Evolutionary conservation across 352 stramenopile genomes (phyloP).

Genomic region (Globisporangium middletonii): DNA sequence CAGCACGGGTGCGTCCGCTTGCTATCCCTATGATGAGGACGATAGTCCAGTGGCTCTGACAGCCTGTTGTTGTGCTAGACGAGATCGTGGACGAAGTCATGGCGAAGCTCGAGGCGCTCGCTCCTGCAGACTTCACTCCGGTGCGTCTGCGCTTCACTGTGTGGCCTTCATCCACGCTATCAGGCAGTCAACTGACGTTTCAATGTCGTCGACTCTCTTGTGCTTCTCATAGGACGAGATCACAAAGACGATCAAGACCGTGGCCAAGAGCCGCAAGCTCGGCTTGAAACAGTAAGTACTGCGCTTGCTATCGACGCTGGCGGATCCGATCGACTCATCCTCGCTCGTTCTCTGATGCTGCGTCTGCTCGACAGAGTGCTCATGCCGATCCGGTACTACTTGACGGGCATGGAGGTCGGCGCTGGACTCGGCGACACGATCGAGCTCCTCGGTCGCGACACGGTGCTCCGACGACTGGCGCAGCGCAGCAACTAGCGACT

Average conservation of each 20-base stretch:
- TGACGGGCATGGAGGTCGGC: conserved; percentile 83
- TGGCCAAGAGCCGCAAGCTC: conserved; percentile 73
- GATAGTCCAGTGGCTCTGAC: neutral
- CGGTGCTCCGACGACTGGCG: conserved; percentile 41
- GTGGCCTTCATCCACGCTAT: neutral
- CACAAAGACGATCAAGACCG: conserved; percentile 66
- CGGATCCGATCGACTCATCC: neutral
- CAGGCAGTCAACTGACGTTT: neutral
- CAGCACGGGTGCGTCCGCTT: conserved; percentile 27
- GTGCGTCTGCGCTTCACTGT: conserved; percentile 17
- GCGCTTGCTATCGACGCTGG: neutral
- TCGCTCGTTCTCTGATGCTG: conserved; percentile 6
- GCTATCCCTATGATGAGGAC: conserved; percentile 1
- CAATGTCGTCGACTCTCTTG: neutral
- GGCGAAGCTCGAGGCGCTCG: conserved; percentile 35
- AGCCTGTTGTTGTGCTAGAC: conserved; percentile 10
- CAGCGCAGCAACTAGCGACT: conserved; percentile 1
- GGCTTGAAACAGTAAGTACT: conserved; percentile 69
- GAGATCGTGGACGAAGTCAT: conserved; percentile 51
- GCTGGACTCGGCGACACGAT: conserved; percentile 80
- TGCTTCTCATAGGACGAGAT: conserved; percentile 49
- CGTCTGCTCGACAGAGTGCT: conserved; percentile 42
- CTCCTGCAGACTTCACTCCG: conserved; percentile 61
- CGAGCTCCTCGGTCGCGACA: conserved; percentile 62
- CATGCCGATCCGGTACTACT: conserved; percentile 86